Evolutionary conservation across 805 yeast species (phyloP).

Genomic region (Huiozyma naganishii): DNA sequence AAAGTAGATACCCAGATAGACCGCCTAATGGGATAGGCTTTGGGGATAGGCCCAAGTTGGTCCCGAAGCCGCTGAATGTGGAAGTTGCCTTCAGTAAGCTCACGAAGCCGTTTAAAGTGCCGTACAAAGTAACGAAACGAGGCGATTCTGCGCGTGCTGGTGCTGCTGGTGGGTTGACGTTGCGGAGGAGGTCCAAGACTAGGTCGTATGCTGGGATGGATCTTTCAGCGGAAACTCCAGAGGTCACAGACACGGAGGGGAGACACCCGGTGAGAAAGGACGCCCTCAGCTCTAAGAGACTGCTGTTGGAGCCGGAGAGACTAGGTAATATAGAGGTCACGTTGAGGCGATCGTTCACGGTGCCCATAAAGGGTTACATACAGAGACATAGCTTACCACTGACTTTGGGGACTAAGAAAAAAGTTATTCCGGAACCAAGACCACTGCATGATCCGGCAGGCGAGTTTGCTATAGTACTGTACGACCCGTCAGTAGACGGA

Average conservation of each 20-base stretch:
- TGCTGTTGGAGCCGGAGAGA: conserved; percentile 30
- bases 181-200: conserved; percentile 25
- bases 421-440: conserved; percentile 63
- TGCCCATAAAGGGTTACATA: conserved; percentile 43
- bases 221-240: conserved; percentile 23
- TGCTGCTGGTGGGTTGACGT: not conserved
- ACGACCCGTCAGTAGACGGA: conserved; percentile 90
- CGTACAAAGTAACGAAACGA: conserved; percentile 31
- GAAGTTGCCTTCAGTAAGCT: conserved; percentile 42
- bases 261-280: conserved; percentile 32
- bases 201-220: conserved; percentile 33
- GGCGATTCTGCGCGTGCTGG: not conserved
- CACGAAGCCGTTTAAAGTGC: conserved; percentile 61
- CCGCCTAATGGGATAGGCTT: conserved; percentile 46
- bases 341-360: conserved; percentile 41
- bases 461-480: conserved; percentile 87
- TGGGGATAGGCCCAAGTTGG: conserved; percentile 57
- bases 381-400: conserved; percentile 48
- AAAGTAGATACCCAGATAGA: conserved; percentile 31
- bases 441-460: conserved; percentile 93
- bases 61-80: conserved; percentile 42
- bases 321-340: conserved; percentile 30
- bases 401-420: conserved; percentile 72
- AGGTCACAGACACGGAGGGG: conserved; percentile 6
- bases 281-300: conserved; percentile 49